phyloP scores from a whole-genome alignment of 306 rosid species.

The Castanospermum australe region DNA sequence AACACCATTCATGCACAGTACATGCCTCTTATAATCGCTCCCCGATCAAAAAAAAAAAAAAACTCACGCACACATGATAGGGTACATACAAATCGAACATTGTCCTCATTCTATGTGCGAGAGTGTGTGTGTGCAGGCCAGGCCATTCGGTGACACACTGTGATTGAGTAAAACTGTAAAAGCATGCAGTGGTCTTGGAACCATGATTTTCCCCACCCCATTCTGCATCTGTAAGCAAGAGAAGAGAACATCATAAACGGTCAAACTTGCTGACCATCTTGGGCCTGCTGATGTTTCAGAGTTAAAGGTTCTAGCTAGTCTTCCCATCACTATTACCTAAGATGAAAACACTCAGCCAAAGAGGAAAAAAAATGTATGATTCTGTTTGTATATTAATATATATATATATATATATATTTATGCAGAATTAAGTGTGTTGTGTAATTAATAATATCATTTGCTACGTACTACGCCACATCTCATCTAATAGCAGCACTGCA shows the following conservation, averaged over 20 bases:
- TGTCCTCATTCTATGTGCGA: conserved; percentile 31
- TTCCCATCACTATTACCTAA: conserved; percentile 54
- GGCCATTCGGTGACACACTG: conserved; percentile 32
- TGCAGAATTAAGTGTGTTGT: too few relatives aligned
- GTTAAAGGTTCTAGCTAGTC: conserved; percentile 54
- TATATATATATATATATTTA: background rate
- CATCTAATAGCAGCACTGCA: background rate
- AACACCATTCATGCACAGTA: conserved; percentile 30
- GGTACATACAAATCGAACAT: background rate
- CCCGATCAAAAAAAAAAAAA: too few relatives aligned
- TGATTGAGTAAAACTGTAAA: conserved; percentile 37
- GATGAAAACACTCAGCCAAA: conserved; percentile 14
- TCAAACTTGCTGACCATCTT: conserved; percentile 75
- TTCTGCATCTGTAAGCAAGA: conserved; percentile 53
- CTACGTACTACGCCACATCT: background rate
- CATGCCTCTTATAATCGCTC: conserved; percentile 27
- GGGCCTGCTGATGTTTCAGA: conserved; percentile 55
- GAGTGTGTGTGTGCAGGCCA: conserved; percentile 26
- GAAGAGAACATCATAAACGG: conserved; percentile 32
- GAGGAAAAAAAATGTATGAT: background rate
- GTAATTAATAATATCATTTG: conserved; percentile 27
- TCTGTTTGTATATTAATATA: background rate
- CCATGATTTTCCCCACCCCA: conserved; percentile 66
- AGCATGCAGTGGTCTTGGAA: conserved; percentile 48
- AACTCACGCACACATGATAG: background rate